Conservation (phyloP, 2,329 filamentous ascomycete species). For the Penicillium capsulatum region DNA sequence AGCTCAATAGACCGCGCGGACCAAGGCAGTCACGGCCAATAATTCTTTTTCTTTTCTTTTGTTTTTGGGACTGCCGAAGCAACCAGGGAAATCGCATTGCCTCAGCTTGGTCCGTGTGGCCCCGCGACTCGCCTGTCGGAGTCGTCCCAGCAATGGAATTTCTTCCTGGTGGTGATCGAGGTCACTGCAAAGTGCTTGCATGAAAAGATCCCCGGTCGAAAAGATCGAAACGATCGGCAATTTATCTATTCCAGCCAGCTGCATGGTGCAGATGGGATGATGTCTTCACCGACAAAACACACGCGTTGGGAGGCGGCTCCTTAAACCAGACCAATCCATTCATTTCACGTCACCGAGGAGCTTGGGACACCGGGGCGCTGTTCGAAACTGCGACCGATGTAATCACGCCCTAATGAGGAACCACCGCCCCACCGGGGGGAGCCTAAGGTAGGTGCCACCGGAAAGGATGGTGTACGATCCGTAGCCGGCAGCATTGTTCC, state of each 20-base stretch:
- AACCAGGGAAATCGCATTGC: constrained; percentile 7
- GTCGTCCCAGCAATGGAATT: constrained; percentile 7
- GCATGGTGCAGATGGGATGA: constrained; percentile 19
- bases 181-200: constrained; percentile 25
- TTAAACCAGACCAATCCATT: constrained; percentile 9
- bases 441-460: constrained; percentile 14
- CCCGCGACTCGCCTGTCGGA: constrained; percentile 12
- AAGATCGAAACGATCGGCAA: constrained; percentile 30
- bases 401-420: constrained; percentile 13
- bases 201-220: constrained; percentile 16
- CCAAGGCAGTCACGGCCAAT: constrained; percentile 1
- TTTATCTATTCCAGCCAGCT: constrained; percentile 21
- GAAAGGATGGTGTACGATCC: constrained; percentile 17
- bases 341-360: constrained; percentile 3
- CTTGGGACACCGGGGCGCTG: neutral
- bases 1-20: constrained; percentile 21
- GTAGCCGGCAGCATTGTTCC: constrained; percentile 21
- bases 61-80: constrained; percentile 13
- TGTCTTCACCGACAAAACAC: constrained; percentile 28
- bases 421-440: constrained; percentile 16
- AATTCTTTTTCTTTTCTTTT: too few species aligned
- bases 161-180: constrained; percentile 15
- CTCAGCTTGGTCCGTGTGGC: constrained; percentile 18
- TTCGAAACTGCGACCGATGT: constrained; percentile 7
- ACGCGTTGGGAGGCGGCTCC: neutral